Base-by-base conservation (phyloP, 169 alveolate species). In the Plasmodium knowlesi region DNA sequence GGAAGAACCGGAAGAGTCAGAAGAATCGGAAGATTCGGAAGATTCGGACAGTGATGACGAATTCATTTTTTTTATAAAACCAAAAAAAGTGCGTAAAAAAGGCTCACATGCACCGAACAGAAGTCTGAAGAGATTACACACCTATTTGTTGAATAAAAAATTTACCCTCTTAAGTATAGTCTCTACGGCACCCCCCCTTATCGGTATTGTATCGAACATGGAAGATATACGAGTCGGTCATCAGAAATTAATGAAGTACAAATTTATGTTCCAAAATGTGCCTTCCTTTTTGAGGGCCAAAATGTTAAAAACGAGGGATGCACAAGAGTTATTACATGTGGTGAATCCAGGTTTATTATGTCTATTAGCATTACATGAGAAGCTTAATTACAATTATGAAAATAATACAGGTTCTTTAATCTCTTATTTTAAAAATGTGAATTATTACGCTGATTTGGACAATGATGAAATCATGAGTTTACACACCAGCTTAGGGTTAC, bases 141-240 rank as follows among this genome's bases (percentile, higher is more conserved):
- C 30, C 53, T 80, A 90, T 39, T 30, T 90, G 25, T 61, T 90
- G 32, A 73, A 90, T 82, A 90, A 81, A 54, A 90, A 90, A 37
- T 14, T 90, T 81, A 90, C 46, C 50, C 71, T 90, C 19, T 43
- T 37, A 43, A 41, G 72, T 81, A 34, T 61, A 14, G 53, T 84
- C n/a, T 22, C 79, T 34, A 90, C 95, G 16, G 92, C 41, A 16
- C 91, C 95, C 0, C 95, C 95, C 5, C 54, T 90, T 50, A 16
- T 22, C 73, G 95, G 95, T 30, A 6, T 71, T 8, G 46, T 81
- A 41, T 32, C 92, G 16, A 79, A 81, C 30, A 70, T 90, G 84
- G 95, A 90, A 43, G 95, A 90, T 53, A 43, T 81, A 70, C 46
- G 54, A 81, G 84, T 90, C 10, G 95, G 95, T 30, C 80, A 90